These are phyloP conservation scores for Phaeomoniella chlamydospora DNA, from an alignment of 2,329 filamentous ascomycete genomes.

Conservation along the genomic window DNA sequence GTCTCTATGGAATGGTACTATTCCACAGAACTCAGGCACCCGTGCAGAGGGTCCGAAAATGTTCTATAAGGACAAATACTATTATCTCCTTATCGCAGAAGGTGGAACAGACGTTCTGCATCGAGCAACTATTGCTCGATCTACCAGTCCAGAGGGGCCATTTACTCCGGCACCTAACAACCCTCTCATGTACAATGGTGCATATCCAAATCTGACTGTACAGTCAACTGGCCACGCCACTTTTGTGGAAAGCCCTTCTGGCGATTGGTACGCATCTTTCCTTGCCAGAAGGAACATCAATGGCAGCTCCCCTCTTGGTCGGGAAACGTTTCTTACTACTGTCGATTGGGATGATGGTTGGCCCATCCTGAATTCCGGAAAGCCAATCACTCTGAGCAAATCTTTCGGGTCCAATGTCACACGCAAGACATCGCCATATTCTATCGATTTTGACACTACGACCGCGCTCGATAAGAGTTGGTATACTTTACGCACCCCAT, in stretches of 20 bases:
- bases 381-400: constrained; percentile 30
- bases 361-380: constrained; percentile 35
- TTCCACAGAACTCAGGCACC: no score
- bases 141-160: background rate
- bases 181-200: background rate
- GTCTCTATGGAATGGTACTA: no score
- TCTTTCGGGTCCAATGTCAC: no score
- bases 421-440: no score
- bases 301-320: constrained; percentile 28
- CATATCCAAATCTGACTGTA: constrained; percentile 23
- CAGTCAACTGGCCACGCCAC: constrained; percentile 37
- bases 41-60: constrained; percentile 44
- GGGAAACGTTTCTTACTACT: constrained; percentile 36
- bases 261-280: constrained; percentile 34
- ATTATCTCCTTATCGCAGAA: constrained; percentile 40
- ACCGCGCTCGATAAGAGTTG: no score
- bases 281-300: constrained; percentile 24
- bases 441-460: no score
- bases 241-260: constrained; percentile 28
- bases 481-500: no score
- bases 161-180: background rate
- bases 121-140: background rate
- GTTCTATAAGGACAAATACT: constrained; percentile 35
- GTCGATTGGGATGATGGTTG: constrained; percentile 37
- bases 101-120: constrained; percentile 30